Conservation (phyloP, 805 yeast genomes). For the Saccharomycopsis amapae region DNA sequence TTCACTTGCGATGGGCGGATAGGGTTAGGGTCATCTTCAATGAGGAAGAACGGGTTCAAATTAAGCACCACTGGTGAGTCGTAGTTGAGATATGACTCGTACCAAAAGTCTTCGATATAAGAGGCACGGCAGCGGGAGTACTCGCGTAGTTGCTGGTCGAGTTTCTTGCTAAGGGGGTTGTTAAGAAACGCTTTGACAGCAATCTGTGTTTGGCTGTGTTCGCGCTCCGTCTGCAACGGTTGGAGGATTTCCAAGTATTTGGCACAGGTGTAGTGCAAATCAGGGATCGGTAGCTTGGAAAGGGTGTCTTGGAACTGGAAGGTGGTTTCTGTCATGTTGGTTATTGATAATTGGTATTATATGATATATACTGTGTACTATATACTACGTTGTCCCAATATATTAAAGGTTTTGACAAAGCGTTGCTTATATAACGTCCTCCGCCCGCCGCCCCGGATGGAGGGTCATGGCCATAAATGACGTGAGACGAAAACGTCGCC, state of each 20-base stretch:
- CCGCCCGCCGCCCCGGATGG: too few species aligned
- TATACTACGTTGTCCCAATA: too few species aligned
- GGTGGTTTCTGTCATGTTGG: too few species aligned
- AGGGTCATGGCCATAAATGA: too few species aligned
- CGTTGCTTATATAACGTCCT: too few species aligned
- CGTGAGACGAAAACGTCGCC: too few species aligned
- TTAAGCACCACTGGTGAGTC: constrained; percentile 90
- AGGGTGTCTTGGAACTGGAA: constrained; percentile 54
- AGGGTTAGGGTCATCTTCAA: constrained; percentile 76
- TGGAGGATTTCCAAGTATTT: constrained; percentile 59
- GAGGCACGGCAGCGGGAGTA: constrained; percentile 62
- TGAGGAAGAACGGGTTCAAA: constrained; percentile 80
- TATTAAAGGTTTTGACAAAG: too few species aligned
- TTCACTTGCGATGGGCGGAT: constrained; percentile 49
- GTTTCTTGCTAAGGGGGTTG: constrained; percentile 42
- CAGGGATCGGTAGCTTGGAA: constrained; percentile 74
- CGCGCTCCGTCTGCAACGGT: constrained; percentile 76
- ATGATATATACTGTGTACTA: too few species aligned
- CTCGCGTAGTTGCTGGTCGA: constrained; percentile 56
- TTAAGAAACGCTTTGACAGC: constrained; percentile 54
- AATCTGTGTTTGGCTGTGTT: constrained; percentile 50
- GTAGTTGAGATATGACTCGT: constrained; percentile 77
- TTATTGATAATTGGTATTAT: too few species aligned
- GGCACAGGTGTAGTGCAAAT: constrained; percentile 56
- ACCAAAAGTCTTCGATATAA: constrained; percentile 93